A percentile compares a stretch with the other conserved stretches of the same genome.
These are phyloP conservation scores for Colletotrichum orbiculare DNA, from an alignment of 2,329 filamentous ascomycete species.

Conservation along the genomic window DNA sequence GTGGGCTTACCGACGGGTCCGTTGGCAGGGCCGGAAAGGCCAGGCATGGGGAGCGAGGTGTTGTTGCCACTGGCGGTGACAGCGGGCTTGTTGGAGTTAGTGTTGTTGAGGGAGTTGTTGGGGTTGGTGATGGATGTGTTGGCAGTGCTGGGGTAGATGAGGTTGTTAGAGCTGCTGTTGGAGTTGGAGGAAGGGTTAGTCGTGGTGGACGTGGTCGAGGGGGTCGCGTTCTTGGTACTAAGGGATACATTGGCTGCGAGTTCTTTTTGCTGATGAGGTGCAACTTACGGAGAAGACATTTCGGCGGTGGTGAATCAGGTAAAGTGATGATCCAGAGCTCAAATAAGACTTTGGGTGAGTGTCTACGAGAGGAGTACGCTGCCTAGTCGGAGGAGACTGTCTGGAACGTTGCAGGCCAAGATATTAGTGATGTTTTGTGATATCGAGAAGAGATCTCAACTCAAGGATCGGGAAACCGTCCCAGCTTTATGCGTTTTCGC, in stretches of 20 bases:
- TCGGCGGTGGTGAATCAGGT: too few species aligned
- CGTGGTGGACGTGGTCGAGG: conserved; percentile 3
- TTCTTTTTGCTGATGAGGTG: neutral
- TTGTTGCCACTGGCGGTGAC: conserved; percentile 53
- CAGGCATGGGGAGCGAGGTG: conserved; percentile 54
- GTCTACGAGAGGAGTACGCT: too few species aligned
- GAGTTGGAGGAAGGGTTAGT: conserved; percentile 49
- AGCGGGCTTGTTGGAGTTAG: conserved; percentile 25
- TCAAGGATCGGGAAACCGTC: too few species aligned
- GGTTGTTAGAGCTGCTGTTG: conserved; percentile 26
- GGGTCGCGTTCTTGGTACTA: conserved; percentile 51
- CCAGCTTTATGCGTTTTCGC: too few species aligned
- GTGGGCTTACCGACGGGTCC: conserved; percentile 37
- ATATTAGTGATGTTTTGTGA: conserved; percentile 5
- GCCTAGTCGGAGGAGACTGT: too few species aligned
- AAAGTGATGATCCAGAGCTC: too few species aligned
- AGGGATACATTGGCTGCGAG: conserved; percentile 50
- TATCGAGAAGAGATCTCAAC: conserved; percentile 1
- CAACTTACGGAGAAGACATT: too few species aligned
- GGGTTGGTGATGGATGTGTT: neutral
- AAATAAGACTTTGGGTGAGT: too few species aligned
- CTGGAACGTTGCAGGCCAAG: neutral
- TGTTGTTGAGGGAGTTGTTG: conserved; percentile 29
- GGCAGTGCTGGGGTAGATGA: conserved; percentile 4
- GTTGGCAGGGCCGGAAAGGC: conserved; percentile 50